phyloP scores from a whole-genome alignment of 495 filamentous ascomycete genomes.

The Ascobolus immersus region DNA sequence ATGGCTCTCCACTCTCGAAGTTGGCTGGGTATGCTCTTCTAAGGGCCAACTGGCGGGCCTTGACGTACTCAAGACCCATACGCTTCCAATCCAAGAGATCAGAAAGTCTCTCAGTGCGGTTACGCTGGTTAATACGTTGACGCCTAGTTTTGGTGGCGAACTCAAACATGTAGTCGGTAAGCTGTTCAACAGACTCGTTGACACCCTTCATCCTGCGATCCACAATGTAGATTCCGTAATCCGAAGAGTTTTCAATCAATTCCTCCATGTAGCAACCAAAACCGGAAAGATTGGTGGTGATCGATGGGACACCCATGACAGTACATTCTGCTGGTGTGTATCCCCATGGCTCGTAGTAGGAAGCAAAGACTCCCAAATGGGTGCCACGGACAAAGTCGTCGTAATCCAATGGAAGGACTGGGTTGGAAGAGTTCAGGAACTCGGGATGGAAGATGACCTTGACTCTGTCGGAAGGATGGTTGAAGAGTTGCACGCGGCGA shows the following conservation, averaged over 20 bases:
- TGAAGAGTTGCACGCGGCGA: conserved; percentile 86
- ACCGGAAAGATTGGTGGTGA: conserved; percentile 91
- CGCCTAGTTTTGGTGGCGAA: conserved; percentile 83
- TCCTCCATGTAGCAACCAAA: conserved; percentile 99
- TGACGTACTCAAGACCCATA: conserved; percentile 98
- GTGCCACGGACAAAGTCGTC: conserved; percentile 96
- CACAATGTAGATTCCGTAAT: conserved; percentile 98
- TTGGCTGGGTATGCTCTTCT: conserved; percentile 74
- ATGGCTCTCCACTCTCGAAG: conserved; percentile 53
- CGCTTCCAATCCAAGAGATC: conserved; percentile 96
- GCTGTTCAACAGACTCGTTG: conserved; percentile 89
- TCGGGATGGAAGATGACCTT: conserved; percentile 97
- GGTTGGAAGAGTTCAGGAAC: conserved; percentile 86
- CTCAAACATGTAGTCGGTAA: conserved; percentile 78
- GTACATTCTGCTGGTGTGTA: conserved; percentile 97
- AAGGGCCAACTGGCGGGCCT: conserved; percentile 78
- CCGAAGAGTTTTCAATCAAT: conserved; percentile 85
- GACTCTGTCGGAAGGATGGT: conserved; percentile 78
- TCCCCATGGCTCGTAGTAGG: conserved; percentile 98
- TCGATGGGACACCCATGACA: conserved; percentile 95
- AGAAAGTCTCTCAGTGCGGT: conserved; percentile 85
- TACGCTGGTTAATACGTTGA: conserved; percentile 94
- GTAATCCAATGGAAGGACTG: conserved; percentile 84
- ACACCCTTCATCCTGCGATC: conserved; percentile 88
- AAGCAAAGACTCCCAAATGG: conserved; percentile 82